Base-by-base conservation (phyloP, 805 yeast species). In the Kluyveromyces starmeri region DNA sequence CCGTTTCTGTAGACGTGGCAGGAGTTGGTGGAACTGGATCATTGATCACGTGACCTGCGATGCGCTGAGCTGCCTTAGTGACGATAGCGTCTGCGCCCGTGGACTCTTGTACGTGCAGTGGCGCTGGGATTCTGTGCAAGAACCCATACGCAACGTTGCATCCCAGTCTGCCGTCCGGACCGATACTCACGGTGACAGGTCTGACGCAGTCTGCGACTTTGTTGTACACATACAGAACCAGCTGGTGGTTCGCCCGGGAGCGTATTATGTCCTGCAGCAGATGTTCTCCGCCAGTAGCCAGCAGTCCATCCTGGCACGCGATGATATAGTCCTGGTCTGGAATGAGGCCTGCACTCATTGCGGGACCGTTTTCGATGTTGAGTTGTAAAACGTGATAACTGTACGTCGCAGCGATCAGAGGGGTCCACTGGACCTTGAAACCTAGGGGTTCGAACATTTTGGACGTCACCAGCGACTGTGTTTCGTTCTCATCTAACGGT, bases 121-220 rank as follows among this genome's bases (percentile, higher is more conserved):
- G 54, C 1, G 75, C 73, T 1, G 97, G 96, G n/a, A 83, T 59
- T 40, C 92, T 64, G 53, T 89, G 97, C 33, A 89, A 62, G 34
- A 82, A 67, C 0, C 98, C 98, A 49, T 86, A 88, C 0, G 96
- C 97, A 13, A 89, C 94, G 44, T 88, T 94, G 60, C 96, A 86
- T 2, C 98, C 98, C 23, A 89, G 61, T 23, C 85, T 64, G 1
- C 95, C 95, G 43, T 65, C 70, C 11, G 88, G 85, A n/a, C 86
- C 84, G 3, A 84, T 81, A 35, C 71, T 65, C n/a, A 88, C 83
- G 0, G 83, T 76, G 3, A 89, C 88, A 0, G 95, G 95, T 46
- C 98, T 70, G 25, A 85, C 78, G 10, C 81, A 69, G 52, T 89
- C 92, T 49, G 75, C 80, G 49, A 83, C 94, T 46, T 81, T 89